Evolutionary conservation across 345 rosid genomes (phyloP).

Genomic region (Angophora floribunda): DNA sequence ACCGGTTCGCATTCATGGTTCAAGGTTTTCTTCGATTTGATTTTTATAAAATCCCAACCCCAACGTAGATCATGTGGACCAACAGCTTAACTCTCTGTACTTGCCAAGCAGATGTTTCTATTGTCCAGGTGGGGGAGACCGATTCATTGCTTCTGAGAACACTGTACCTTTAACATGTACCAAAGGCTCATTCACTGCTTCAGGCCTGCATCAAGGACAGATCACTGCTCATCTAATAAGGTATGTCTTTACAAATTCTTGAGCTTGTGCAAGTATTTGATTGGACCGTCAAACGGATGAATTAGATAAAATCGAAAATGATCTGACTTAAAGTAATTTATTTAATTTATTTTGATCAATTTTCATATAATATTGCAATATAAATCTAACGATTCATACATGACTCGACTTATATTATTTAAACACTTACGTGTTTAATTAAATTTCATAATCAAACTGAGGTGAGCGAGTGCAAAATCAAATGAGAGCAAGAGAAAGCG

Average conservation of each 20-base stretch:
- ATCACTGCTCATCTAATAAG: not conserved
- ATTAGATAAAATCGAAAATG: too few species aligned
- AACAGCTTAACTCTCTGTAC: not conserved
- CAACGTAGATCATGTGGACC: not conserved
- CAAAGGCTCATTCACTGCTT: not conserved
- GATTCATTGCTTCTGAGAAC: not conserved
- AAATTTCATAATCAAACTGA: too few species aligned
- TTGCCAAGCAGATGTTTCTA: not conserved
- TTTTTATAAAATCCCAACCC: not conserved
- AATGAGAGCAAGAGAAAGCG: fast-evolving
- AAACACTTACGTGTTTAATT: not conserved
- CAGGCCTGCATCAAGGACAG: fast-evolving
- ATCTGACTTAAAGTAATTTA: too few species aligned
- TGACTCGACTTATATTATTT: fast-evolving
- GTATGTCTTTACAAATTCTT: not conserved
- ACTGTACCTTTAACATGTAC: not conserved
- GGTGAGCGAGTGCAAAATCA: fast-evolving
- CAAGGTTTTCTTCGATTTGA: not conserved
- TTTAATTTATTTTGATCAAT: too few species aligned
- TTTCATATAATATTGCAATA: not conserved
- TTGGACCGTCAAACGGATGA: too few species aligned
- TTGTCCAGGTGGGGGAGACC: not conserved
- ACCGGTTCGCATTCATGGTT: not conserved
- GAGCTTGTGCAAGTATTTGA: not conserved
- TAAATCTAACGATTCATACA: too few species aligned